Conservation (phyloP, 257 asterid species). For the Misopates orontium region DNA sequence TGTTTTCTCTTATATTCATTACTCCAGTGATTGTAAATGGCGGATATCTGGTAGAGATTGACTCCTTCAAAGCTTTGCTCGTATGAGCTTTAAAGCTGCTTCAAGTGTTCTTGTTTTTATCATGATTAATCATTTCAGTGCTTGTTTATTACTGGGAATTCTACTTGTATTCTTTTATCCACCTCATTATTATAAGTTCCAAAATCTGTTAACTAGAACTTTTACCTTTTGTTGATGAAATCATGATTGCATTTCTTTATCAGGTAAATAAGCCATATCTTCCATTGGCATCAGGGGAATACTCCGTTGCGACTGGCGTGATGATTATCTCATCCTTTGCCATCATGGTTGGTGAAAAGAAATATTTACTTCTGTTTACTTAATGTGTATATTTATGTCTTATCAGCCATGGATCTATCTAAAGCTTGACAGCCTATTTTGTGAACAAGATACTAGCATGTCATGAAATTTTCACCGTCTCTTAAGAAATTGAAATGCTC, state of each 20-base stretch:
- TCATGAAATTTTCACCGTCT: background rate
- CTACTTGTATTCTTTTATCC: background rate
- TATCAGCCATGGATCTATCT: conserved; percentile 2
- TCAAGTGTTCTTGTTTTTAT: background rate
- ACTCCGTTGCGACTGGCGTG: conserved; percentile 67
- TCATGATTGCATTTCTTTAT: background rate
- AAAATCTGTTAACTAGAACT: conserved; percentile 3
- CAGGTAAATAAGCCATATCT: conserved; percentile 96
- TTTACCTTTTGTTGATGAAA: background rate
- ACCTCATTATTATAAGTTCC: background rate
- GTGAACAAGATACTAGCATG: background rate
- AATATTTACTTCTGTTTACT: conserved; percentile 6
- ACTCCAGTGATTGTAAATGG: too few species aligned
- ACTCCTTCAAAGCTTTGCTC: too few species aligned
- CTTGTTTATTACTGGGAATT: background rate
- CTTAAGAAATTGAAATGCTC: background rate
- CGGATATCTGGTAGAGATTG: too few species aligned
- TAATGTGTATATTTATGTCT: background rate
- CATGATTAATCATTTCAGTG: background rate
- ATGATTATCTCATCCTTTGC: conserved; percentile 73
- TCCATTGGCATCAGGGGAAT: conserved; percentile 96
- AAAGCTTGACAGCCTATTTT: background rate
- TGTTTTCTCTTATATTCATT: too few species aligned
- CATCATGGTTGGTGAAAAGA: conserved; percentile 54
- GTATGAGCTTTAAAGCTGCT: too few species aligned